Evolutionary conservation across 805 yeast genomes (phyloP).

Genomic region (Spathaspora arborariae): DNA sequence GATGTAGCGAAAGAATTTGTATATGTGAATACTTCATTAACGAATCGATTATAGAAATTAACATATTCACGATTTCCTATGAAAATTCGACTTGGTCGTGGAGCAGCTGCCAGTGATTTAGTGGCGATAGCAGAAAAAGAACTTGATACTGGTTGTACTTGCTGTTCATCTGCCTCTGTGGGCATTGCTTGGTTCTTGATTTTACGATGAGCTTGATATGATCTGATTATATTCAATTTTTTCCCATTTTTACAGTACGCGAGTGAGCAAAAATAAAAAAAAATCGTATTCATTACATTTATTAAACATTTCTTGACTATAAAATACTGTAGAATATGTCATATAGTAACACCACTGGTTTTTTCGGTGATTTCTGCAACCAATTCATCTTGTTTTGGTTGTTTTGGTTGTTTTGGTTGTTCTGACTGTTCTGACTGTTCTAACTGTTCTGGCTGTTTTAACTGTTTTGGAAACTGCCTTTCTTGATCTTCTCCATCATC

Average conservation of each 20-base stretch:
- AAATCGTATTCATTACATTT: not conserved
- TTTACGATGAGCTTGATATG: no score
- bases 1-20: not conserved
- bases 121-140: not conserved
- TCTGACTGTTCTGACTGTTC: not conserved
- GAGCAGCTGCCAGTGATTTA: not conserved
- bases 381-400: not conserved
- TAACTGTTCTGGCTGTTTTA: not conserved
- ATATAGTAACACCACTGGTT: constrained; percentile 2
- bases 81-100: constrained; percentile 12
- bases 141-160: not conserved
- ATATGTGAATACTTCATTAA: constrained; percentile 16
- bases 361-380: not conserved
- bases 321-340: not conserved
- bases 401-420: constrained; percentile 1
- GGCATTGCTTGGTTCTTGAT: not conserved
- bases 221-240: no score
- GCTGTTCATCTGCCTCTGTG: not conserved
- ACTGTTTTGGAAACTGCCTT: not conserved
- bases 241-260: not conserved
- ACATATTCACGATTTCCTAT: constrained; percentile 22
- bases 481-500: constrained; percentile 11
- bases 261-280: not conserved
- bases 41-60: constrained; percentile 24
- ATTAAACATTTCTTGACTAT: not conserved